Percentiles rank a stretch among this genome's conserved stretches.
Conservation (phyloP, 768 basidiomycete species). For the Termitomyces sp. region DNA sequence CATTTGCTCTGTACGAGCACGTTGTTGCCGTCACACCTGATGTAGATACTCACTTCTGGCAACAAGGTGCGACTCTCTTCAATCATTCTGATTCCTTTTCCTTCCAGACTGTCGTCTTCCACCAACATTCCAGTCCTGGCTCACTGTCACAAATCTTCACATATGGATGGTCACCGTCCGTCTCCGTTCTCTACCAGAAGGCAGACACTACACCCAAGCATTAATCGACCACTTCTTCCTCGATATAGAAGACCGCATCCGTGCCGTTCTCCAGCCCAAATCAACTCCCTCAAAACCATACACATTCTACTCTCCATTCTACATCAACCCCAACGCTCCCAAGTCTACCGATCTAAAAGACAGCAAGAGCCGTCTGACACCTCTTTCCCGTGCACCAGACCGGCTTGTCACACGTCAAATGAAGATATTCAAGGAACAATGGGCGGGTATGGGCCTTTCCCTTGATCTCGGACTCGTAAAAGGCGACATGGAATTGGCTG, state of each 20-base stretch:
- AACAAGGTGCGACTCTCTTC: conserved; percentile 39
- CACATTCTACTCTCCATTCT: conserved; percentile 39
- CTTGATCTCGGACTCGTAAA: conserved; percentile 73
- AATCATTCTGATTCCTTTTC: background rate
- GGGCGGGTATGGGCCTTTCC: conserved; percentile 74
- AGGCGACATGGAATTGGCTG: conserved; percentile 81
- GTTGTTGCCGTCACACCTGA: conserved; percentile 54
- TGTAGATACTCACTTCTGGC: conserved; percentile 59
- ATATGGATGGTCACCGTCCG: conserved; percentile 88
- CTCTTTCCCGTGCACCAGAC: conserved; percentile 55
- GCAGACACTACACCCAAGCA: conserved; percentile 66
- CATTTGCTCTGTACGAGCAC: conserved; percentile 50
- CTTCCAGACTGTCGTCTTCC: conserved; percentile 76
- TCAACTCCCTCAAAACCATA: conserved; percentile 34
- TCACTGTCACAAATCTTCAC: conserved; percentile 88
- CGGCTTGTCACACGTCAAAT: conserved; percentile 79
- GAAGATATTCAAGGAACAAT: conserved; percentile 90
- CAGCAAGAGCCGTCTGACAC: conserved; percentile 18
- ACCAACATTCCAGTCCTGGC: conserved; percentile 96
- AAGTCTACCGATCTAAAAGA: conserved; percentile 2
- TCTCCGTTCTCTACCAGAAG: conserved; percentile 77
- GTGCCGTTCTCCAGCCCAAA: conserved; percentile 66
- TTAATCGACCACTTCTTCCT: conserved; percentile 94
- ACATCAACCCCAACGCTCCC: conserved; percentile 38
- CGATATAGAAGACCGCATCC: conserved; percentile 87